These are phyloP conservation scores for Pistacia vera DNA, from an alignment of 345 rosid species.

Conservation along the genomic window DNA sequence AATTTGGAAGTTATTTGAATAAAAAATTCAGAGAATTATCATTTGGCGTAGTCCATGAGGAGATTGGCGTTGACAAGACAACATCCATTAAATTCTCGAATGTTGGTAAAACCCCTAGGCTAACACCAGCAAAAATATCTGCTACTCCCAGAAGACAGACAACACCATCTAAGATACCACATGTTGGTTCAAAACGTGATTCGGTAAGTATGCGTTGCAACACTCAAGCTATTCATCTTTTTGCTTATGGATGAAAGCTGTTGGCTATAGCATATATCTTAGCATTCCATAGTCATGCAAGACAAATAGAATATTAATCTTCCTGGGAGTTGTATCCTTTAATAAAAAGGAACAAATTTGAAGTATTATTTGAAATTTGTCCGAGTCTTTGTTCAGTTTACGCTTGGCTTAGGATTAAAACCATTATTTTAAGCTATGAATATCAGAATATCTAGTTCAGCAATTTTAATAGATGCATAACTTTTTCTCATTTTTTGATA, in stretches of 20 bases:
- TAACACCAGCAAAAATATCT: conserved; percentile 36
- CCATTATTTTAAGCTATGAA: neutral
- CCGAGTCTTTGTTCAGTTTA: neutral
- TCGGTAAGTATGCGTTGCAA: conserved; percentile 30
- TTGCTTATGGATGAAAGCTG: conserved; percentile 1
- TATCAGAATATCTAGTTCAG: neutral
- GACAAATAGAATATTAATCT: neutral
- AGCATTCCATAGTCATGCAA: neutral
- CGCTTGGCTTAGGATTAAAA: neutral
- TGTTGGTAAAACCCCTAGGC: conserved; percentile 46
- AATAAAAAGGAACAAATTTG: neutral
- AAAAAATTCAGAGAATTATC: conserved; percentile 54
- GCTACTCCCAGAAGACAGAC: conserved; percentile 40
- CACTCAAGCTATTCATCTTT: conserved; percentile 3
- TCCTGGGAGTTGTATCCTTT: neutral
- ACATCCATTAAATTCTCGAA: conserved; percentile 31
- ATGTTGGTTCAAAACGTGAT: conserved; percentile 40
- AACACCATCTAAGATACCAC: conserved; percentile 46
- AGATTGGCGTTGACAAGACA: conserved; percentile 33
- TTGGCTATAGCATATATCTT: conserved; percentile 11
- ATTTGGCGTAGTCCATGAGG: conserved; percentile 45
- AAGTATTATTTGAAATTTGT: neutral
- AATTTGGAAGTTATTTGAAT: conserved; percentile 40
- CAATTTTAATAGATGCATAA: neutral
- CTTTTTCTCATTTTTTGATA: neutral